phyloP scores from a whole-genome alignment of 129 eudicot genomes.

The Lactuca saligna region DNA sequence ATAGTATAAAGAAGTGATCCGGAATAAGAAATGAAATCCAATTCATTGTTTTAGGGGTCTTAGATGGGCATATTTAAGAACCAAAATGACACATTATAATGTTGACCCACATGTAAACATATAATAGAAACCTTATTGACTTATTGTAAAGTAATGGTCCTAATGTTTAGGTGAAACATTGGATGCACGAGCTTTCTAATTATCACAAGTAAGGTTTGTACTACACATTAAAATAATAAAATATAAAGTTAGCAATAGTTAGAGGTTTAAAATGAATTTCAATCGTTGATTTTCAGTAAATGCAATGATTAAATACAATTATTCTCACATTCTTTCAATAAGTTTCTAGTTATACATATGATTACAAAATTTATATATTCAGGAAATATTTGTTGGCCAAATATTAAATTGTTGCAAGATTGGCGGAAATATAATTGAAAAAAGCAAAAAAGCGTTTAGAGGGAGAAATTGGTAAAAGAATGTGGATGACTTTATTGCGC shows the following conservation, averaged over 20 bases:
- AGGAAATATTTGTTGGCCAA: neutral
- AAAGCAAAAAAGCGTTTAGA: slow-evolving; percentile 2
- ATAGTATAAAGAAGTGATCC: neutral
- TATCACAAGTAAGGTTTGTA: neutral
- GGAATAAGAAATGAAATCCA: neutral
- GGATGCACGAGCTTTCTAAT: neutral
- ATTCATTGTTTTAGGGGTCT: neutral
- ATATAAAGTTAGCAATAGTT: too few species aligned
- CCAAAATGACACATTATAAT: neutral
- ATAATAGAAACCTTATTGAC: neutral
- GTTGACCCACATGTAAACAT: neutral
- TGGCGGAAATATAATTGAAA: neutral
- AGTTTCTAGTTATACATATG: neutral
- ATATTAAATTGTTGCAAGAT: neutral
- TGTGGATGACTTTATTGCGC: slow-evolving; percentile 29
- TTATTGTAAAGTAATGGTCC: neutral
- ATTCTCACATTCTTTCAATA: neutral
- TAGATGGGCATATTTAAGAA: neutral
- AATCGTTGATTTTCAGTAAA: too few species aligned
- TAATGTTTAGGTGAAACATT: neutral
- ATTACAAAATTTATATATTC: neutral
- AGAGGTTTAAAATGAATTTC: too few species aligned
- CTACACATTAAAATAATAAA: too few species aligned
- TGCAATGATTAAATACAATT: neutral
- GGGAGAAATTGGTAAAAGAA: slow-evolving; percentile 15